Base-by-base conservation (phyloP, 805 yeast genomes). In the Candida insectorum region DNA sequence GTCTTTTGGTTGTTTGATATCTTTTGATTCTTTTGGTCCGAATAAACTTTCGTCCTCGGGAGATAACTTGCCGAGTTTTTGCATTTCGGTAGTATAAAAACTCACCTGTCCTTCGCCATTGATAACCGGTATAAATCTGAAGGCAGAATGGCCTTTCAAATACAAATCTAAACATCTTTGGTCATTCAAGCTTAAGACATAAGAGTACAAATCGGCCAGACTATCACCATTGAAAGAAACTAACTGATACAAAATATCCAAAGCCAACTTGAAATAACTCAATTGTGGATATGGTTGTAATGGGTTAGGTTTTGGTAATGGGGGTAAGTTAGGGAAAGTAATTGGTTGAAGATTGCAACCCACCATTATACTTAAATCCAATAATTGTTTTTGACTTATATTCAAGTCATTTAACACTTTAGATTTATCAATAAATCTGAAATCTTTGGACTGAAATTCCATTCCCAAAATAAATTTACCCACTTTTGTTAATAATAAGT, bases 261-360 rank as follows among this genome's bases (percentile, higher is more conserved):
- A 49, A 1, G 60, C 71, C 31, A 65, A 49, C 40, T 63, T 64
- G 47, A 66, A 61, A 38, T 60, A 58, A 40, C 65, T 62, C 30
- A 62, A 46, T 42, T 60, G 70, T 17, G 64, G 66, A 29, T 52
- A 59, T 13, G 71, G 69, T 28, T 61, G 65, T 10, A 54, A 39
- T 2, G 65, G 65, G 38, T 59, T 60, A 24, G 69, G 62, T 31
- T 63, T 61, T 12, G 71, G 69, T 28, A 60, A 42, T 2, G 68
- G 71, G 2, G 77, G 78, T 35, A 73, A 70, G 32, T 64, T 63
- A 10, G 74, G 67, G 45, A 88, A 71, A 1, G 82, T 73, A 20
- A 56, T 57, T 11, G 85, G 85, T 49, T 85, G 94, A 34, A 82
- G 63, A 24, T 74, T 78, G 52, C 86, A 83, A 3, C 97, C 96